Percentiles rank a stretch among this genome's conserved stretches.
phyloP scores from a whole-genome alignment of 176 grass and related monocot species.

The Paspalum vaginatum region DNA sequence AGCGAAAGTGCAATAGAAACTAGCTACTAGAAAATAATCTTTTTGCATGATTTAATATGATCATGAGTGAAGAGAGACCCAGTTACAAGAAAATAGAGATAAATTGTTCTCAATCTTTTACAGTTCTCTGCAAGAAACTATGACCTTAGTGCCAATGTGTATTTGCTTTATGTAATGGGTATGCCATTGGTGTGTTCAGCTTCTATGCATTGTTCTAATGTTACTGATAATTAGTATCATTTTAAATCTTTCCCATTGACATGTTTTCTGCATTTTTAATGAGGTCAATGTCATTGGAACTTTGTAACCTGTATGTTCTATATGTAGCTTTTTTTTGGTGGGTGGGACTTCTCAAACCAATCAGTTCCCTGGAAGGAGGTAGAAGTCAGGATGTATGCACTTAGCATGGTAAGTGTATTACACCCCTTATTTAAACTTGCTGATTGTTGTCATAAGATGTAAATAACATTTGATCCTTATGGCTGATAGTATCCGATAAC shows the following conservation, averaged over 20 bases:
- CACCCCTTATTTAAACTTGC: slow-evolving; percentile 18
- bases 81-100: background rate
- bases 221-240: slow-evolving; percentile 12
- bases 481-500: background rate
- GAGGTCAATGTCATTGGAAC: slow-evolving; percentile 23
- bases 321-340: slow-evolving; percentile 70
- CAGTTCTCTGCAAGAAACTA: background rate
- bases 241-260: background rate
- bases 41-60: background rate
- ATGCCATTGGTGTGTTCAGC: background rate
- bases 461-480: slow-evolving; percentile 23
- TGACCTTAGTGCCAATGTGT: background rate
- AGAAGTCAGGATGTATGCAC: slow-evolving; percentile 88
- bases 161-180: background rate
- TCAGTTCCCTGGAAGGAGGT: slow-evolving; percentile 86
- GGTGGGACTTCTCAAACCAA: slow-evolving; percentile 63
- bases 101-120: background rate
- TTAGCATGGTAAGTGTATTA: slow-evolving; percentile 70
- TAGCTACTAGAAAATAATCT: background rate
- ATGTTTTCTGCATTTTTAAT: slow-evolving; percentile 30
- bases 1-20: background rate
- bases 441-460: slow-evolving; percentile 16
- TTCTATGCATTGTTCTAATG: no score
- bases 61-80: background rate
- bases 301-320: slow-evolving; percentile 29